Base-by-base conservation (phyloP, 805 yeast genomes). In the Suhomyces canberraensis region DNA sequence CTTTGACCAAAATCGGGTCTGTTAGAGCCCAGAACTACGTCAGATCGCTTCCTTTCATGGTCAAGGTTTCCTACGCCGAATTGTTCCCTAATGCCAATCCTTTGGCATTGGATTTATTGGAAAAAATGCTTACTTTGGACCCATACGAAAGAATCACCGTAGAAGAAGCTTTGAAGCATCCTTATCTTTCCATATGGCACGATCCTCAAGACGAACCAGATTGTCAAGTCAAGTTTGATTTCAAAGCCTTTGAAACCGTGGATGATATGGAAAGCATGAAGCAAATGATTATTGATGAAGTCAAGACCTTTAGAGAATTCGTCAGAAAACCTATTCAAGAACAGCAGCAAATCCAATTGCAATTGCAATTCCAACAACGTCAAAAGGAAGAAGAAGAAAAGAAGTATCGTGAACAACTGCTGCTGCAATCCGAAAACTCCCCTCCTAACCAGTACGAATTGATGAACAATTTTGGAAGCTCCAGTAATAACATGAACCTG, bases 21-120 rank as follows among this genome's bases (percentile, higher is more conserved):
- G 76, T 80, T 40, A 75, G 96, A 49, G 97, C 97, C 3, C 95
- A 89, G 58, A 84, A 86, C 44, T 93, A 91, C 59, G 95, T 93
- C 36, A 78, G 91, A 48, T 79, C 89, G 27, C 66, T 93, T 44
- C 96, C 96, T 6, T 80, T 66, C 50, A 85, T 83, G 82, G 81
- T 86, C 41, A 83, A 78, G 47, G 78, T 87, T 0, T 87, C 88
- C n/a, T 85, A 82, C 55, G 51, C 58, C 31, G 72, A 71, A 37
- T 47, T 91, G 29, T 91, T 81, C 52, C 97, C 98, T 17, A 61
- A 79, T 30, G 96, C 97, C 1, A 86, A 86, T 48, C 95, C 95
- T 4, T 73, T 77, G 47, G 96, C 96, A 0, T 66, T 93, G 27
- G 97, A 91, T 55, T 47, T 67, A 35, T 44, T 67, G 38, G 81